A percentile compares a stretch with the other conserved stretches of the same genome.
phyloP scores from a whole-genome alignment of 164 flowering plant genomes.

The Magnolia sinica region DNA sequence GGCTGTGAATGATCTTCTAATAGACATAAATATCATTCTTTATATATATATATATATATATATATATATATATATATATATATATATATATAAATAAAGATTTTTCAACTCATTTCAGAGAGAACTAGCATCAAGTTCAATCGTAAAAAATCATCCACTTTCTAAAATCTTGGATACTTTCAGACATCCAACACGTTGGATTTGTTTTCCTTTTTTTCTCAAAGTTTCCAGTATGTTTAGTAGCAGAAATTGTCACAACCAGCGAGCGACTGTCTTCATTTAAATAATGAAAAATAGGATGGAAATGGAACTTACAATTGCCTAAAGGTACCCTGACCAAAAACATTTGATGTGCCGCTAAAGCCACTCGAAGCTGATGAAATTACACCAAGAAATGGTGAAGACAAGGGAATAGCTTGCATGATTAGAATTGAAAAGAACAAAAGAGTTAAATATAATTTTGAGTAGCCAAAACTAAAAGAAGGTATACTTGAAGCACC shows the following conservation, averaged over 20 bases:
- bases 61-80: no score
- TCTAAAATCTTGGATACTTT: neutral
- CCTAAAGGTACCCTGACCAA: neutral
- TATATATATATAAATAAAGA: no score
- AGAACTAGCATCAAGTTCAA: neutral
- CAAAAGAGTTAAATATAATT: conserved; percentile 34
- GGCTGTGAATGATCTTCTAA: no score
- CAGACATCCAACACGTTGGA: neutral
- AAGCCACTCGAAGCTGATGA: neutral
- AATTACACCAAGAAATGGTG: neutral
- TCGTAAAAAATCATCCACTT: neutral
- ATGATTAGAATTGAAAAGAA: conserved; percentile 21
- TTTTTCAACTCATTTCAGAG: neutral
- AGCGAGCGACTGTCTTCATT: neutral
- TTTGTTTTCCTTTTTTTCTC: no score
- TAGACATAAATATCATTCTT: no score
- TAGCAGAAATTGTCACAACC: neutral
- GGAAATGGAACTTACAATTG: neutral
- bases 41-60: no score
- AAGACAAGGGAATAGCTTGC: neutral
- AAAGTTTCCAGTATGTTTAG: neutral
- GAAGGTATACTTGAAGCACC: no score
- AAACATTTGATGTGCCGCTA: neutral
- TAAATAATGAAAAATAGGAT: neutral
- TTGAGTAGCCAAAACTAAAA: conserved; percentile 17